phyloP scores from a whole-genome alignment of 352 stramenopile species.

The Globisporangium iwayamae region DNA sequence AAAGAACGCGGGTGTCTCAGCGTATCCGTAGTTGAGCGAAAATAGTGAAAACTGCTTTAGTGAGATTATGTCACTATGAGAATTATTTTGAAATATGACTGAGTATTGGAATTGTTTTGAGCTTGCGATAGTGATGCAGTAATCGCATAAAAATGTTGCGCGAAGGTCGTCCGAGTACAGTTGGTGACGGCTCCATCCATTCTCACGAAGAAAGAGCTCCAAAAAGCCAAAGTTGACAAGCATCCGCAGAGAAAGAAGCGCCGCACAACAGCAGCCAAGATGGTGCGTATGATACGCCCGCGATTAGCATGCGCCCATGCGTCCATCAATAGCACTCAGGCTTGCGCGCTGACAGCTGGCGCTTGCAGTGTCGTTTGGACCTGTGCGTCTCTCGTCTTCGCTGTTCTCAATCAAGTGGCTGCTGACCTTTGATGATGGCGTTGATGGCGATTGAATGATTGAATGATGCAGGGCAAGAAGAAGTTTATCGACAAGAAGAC shows the following conservation, averaged over 20 bases:
- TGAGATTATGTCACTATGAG: background rate
- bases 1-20: background rate
- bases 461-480: conserved; percentile 44
- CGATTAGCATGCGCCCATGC: background rate
- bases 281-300: background rate
- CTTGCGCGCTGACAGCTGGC: background rate
- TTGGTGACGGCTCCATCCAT: conserved; percentile 8
- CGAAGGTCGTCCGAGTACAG: conserved; percentile 3
- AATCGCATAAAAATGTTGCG: background rate
- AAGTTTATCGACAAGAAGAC: conserved; percentile 88
- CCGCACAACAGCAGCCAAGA: background rate
- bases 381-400: background rate
- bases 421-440: conserved; percentile 2
- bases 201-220: background rate
- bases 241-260: background rate
- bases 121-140: conserved; percentile 1
- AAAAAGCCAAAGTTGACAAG: background rate
- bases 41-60: background rate
- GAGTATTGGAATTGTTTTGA: background rate
- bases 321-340: background rate
- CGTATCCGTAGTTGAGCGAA: background rate
- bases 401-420: background rate
- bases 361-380: background rate
- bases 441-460: background rate
- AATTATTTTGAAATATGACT: background rate